These are phyloP conservation scores for Naganishia vishniacii DNA, from an alignment of 768 basidiomycete genomes.

Conservation along the genomic window DNA sequence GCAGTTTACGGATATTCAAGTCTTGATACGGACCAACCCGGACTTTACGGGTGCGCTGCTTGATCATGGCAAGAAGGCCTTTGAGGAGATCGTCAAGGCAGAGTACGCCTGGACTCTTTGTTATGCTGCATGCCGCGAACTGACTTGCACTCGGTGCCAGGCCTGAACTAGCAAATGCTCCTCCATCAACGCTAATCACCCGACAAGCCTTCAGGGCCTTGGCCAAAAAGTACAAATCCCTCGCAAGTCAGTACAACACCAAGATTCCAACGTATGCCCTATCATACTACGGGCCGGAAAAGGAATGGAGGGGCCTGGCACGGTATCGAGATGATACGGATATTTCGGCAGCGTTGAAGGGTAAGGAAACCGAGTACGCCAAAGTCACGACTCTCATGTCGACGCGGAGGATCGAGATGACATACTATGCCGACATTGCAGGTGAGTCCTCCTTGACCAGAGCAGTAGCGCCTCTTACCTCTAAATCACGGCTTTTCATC, in stretches of 20 bases:
- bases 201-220: constrained; percentile 38
- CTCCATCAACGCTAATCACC: constrained; percentile 30
- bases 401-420: constrained; percentile 66
- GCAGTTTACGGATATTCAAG: constrained; percentile 61
- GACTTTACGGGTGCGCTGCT: constrained; percentile 66
- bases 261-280: constrained; percentile 32
- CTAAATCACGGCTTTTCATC: background rate
- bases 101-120: constrained; percentile 28
- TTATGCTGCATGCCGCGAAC: constrained; percentile 17
- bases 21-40: constrained; percentile 69
- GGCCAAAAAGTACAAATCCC: constrained; percentile 35
- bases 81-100: constrained; percentile 55
- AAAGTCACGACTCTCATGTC: constrained; percentile 78
- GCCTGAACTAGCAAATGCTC: constrained; percentile 13
- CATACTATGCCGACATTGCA: constrained; percentile 79
- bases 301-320: constrained; percentile 50
- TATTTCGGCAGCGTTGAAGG: constrained; percentile 10
- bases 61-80: constrained; percentile 60
- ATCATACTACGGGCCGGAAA: background rate
- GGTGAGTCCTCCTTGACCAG: constrained; percentile 57
- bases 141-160: constrained; percentile 17
- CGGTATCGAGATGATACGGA: constrained; percentile 44
- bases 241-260: constrained; percentile 36
- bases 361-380: constrained; percentile 64
- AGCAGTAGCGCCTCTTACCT: no score